Evolutionary conservation across 192 early-diverging fungal genomes (phyloP).

Genomic region (Coemansia sp.): DNA sequence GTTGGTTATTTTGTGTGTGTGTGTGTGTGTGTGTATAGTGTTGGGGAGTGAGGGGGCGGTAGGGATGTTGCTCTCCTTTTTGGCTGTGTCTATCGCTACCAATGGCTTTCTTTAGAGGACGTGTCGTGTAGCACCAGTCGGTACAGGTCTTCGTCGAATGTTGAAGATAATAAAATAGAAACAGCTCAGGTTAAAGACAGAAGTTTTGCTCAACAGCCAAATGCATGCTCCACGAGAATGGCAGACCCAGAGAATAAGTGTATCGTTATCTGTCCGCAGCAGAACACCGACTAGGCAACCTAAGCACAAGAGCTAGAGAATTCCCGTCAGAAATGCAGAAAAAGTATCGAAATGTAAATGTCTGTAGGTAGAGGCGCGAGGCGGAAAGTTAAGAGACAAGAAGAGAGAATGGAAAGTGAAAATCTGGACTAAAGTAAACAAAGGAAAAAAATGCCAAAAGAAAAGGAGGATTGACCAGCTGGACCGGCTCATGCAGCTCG

Average conservation of each 20-base stretch:
- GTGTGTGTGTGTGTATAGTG: background rate
- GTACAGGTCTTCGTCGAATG: background rate
- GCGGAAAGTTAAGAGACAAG: background rate
- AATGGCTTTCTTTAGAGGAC: too few species aligned
- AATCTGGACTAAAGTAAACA: background rate
- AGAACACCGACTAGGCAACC: too few species aligned
- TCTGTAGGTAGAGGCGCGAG: background rate
- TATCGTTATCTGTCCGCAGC: background rate
- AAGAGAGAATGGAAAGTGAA: background rate
- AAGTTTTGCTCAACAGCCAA: background rate
- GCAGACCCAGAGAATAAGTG: background rate
- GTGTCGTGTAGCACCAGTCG: too few species aligned
- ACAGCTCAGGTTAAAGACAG: too few species aligned
- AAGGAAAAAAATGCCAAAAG: background rate
- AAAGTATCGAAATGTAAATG: background rate
- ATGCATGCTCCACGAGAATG: background rate
- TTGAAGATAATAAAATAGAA: too few species aligned
- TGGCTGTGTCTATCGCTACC: background rate
- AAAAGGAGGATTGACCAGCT: background rate
- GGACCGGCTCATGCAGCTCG: slow-evolving; percentile 1
- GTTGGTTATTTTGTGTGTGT: background rate
- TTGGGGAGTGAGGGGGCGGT: background rate
- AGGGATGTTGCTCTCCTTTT: background rate
- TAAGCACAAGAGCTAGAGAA: too few species aligned
- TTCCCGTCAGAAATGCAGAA: slow-evolving; percentile 1